Evolutionary conservation across 768 basidiomycete species (phyloP).

Genomic region (Coprinellus micaceus): DNA sequence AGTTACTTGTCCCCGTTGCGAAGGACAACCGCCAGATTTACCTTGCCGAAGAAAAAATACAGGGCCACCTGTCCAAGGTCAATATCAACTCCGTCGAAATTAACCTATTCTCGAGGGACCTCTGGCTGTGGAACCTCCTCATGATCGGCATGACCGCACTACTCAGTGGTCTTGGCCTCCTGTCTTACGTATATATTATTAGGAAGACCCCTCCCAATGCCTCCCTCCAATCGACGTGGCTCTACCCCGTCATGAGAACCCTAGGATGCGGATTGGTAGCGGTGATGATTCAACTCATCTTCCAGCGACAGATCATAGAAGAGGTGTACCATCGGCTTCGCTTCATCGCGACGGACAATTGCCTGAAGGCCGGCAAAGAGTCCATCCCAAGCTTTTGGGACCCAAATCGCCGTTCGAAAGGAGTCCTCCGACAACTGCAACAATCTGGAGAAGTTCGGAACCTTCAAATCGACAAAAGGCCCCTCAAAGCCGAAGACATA

Average conservation of each 20-base stretch:
- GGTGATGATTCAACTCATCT: neutral
- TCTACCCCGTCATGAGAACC: neutral
- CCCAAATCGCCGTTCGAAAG: no score
- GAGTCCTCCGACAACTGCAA: no score
- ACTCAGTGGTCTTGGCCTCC: neutral
- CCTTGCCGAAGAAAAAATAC: neutral
- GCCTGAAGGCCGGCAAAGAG: no score
- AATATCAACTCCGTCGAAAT: neutral
- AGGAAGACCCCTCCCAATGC: neutral
- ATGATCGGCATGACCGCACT: neutral
- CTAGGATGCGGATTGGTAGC: neutral
- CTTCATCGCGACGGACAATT: neutral
- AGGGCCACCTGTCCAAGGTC: neutral
- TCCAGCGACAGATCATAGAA: slow-evolving; percentile 4
- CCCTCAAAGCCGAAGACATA: no score
- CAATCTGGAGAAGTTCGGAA: no score
- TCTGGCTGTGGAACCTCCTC: neutral
- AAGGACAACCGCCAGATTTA: neutral
- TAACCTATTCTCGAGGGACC: neutral
- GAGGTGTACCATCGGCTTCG: neutral
- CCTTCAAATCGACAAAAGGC: no score
- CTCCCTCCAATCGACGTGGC: neutral
- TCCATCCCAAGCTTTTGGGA: no score
- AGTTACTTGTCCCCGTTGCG: neutral
- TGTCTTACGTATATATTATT: neutral